Conservation (phyloP, 2,329 filamentous ascomycete genomes). For the Neofusicoccum parvum region DNA sequence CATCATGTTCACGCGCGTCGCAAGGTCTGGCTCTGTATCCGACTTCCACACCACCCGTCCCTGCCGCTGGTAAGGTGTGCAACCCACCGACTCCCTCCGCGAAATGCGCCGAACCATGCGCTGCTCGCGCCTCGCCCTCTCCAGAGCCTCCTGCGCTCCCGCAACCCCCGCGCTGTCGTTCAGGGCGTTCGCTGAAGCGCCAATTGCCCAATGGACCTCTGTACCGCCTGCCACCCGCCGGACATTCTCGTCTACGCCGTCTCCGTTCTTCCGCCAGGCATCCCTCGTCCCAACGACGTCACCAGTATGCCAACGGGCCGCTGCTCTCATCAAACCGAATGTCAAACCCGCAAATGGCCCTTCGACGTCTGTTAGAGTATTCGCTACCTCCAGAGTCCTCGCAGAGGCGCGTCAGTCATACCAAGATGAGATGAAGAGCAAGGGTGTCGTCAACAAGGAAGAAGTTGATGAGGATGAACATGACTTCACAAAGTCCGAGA, state of each 20-base stretch:
- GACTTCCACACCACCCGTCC: slow-evolving; percentile 4
- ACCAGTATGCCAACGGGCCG: slow-evolving; percentile 1
- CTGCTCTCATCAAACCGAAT: background rate
- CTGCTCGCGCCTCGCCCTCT: slow-evolving; percentile 33
- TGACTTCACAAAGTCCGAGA: slow-evolving; percentile 75
- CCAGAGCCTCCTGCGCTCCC: slow-evolving; percentile 35
- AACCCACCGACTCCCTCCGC: background rate
- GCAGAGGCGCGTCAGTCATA: slow-evolving; percentile 34
- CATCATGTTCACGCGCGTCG: slow-evolving; percentile 19
- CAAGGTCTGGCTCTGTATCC: background rate
- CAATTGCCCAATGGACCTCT: slow-evolving; percentile 10
- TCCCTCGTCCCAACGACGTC: slow-evolving; percentile 13
- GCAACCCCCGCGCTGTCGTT: slow-evolving; percentile 37
- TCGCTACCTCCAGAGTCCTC: slow-evolving; percentile 5
- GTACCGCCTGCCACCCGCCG: background rate
- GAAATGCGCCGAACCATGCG: slow-evolving; percentile 34
- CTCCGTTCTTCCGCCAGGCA: slow-evolving; percentile 7
- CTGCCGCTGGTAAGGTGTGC: slow-evolving; percentile 15
- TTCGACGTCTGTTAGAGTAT: background rate
- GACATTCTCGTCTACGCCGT: background rate
- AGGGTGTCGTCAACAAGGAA: slow-evolving; percentile 37
- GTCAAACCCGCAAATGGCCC: background rate
- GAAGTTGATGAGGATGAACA: slow-evolving; percentile 54
- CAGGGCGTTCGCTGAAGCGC: slow-evolving; percentile 24
- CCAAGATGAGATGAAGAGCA: slow-evolving; percentile 42